Percentiles rank a stretch among this genome's conserved stretches.
Evolutionary conservation across 108 stramenopile genomes (phyloP).

Genomic region (Seminavis robusta): DNA sequence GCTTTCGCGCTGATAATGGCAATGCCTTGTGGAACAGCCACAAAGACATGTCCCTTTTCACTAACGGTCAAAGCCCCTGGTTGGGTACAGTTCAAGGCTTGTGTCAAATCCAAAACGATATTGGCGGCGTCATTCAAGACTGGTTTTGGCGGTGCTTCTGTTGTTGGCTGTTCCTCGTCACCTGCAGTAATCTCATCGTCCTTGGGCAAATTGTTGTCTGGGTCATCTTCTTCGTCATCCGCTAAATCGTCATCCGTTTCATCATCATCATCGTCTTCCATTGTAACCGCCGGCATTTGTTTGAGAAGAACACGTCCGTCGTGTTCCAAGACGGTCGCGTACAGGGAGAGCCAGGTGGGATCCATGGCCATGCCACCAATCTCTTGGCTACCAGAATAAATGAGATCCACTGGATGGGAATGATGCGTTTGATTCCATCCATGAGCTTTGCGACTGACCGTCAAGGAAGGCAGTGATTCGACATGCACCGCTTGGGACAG

Average conservation of each 20-base stretch:
- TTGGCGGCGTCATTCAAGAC: neutral
- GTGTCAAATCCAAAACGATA: constrained; percentile 3
- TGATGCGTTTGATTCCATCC: constrained; percentile 29
- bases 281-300: constrained; percentile 1
- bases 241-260: constrained; percentile 10
- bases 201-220: neutral
- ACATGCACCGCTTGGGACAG: constrained; percentile 44
- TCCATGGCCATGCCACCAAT: constrained; percentile 61
- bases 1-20: constrained; percentile 24
- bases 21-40: constrained; percentile 29
- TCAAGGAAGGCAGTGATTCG: constrained; percentile 42
- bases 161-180: neutral
- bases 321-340: constrained; percentile 19
- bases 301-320: neutral
- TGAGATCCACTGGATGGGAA: neutral
- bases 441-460: constrained; percentile 65
- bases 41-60: constrained; percentile 43
- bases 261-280: constrained; percentile 26
- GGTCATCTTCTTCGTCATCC: neutral
- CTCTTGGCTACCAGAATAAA: constrained; percentile 1
- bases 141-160: neutral
- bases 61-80: constrained; percentile 49
- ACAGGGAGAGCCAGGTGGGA: constrained; percentile 26
- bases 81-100: neutral
- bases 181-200: neutral